A percentile compares a stretch with the other conserved stretches of the same genome.
Conservation (phyloP, 2,329 filamentous ascomycete species). For the Colletotrichum sp. region DNA sequence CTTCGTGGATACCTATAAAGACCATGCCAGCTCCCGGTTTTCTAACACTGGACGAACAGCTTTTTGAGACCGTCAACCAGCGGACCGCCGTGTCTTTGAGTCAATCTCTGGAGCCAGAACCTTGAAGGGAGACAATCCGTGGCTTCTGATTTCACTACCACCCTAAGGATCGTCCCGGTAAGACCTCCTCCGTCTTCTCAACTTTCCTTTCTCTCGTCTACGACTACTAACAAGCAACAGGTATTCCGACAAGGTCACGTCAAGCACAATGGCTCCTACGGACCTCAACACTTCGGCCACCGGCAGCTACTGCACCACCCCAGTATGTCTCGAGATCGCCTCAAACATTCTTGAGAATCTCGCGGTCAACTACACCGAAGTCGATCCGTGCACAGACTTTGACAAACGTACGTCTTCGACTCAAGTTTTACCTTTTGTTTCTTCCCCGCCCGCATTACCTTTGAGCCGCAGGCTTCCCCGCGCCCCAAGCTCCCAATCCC, state of each 20-base stretch:
- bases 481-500: background rate
- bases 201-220: background rate
- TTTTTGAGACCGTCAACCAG: background rate
- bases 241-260: background rate
- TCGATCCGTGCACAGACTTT: conserved; percentile 73
- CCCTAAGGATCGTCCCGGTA: background rate
- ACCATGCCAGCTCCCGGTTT: background rate
- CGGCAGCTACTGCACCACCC: conserved; percentile 24
- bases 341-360: conserved; percentile 30
- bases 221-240: background rate
- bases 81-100: background rate
- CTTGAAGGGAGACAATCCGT: background rate
- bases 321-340: conserved; percentile 31
- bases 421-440: background rate
- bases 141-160: background rate
- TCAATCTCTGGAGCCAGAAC: background rate
- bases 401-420: conserved; percentile 49
- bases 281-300: background rate
- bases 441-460: background rate
- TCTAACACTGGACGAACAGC: background rate
- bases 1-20: background rate
- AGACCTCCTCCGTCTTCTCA: background rate
- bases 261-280: conserved; percentile 1
- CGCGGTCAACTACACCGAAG: conserved; percentile 54
- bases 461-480: background rate